Evolutionary conservation across 2,329 filamentous ascomycete species (phyloP), one percentile per base, ranked within the genome.

Genomic region (Emericellopsis atlantica): DNA sequence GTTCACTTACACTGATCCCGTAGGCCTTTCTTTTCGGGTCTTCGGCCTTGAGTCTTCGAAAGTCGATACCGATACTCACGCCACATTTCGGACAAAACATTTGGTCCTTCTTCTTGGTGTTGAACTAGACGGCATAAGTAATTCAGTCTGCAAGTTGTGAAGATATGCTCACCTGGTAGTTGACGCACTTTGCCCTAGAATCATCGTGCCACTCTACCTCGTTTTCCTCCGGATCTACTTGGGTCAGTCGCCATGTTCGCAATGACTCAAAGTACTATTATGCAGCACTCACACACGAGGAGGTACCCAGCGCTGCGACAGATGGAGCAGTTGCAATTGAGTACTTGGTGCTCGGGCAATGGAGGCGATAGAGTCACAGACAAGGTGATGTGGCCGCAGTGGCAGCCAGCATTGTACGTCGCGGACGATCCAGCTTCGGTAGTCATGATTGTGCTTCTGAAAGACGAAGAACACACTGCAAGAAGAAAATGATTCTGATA

Each of bases 301-400:
- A 74, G 56, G 44, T 73, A 72, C 0, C 71, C 72, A 31, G 66
- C 61, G n/a, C 67, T 60, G 1, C 56, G 52, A 49, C 71, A 75
- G 43, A 67, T 66, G 31, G 70, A 74, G 53, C 72, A 76, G 49
- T 66, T 71, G 59, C 72, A 76, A 16, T 62, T 51, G n/a, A 66
- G 37, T 4, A 72, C 61, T 44, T 60, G 54, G 46, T 67, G 58
- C 46, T 67, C 54, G 4, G 63, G 57, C 23, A 74, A 57, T 22
- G 68, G 63, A 21, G 70, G 69, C 24, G 65, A 66, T 36, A 75
- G 59, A 16, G 60, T 64, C 23, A 72, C 57, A 12, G 61, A 58
- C 48, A 72, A 68, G 44, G 62, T 56, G 44, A 76, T 61, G 40
- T 62, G 62, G 36, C 69, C 70, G 53, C 72, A 75, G 51, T 75